Evolutionary conservation across 2,329 filamentous ascomycete species (phyloP).

Genomic region (Aspergillus eucalypticola): DNA sequence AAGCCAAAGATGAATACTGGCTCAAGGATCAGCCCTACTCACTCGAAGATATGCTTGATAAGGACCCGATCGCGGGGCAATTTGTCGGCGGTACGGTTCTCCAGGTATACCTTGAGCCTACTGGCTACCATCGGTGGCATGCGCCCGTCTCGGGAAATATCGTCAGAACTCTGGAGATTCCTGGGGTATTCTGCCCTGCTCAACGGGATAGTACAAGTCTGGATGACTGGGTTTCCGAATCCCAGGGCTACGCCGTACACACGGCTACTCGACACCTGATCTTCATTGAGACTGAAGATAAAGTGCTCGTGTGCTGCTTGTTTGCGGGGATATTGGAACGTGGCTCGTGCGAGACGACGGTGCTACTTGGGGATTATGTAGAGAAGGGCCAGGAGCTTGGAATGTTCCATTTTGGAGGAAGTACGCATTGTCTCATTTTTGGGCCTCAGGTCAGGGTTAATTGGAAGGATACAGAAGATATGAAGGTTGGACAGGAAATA

Average conservation of each 20-base stretch:
- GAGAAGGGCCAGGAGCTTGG: constrained; percentile 6
- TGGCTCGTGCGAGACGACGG: constrained; percentile 8
- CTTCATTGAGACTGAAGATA: background rate
- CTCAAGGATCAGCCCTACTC: constrained; percentile 18
- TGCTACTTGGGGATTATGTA: background rate
- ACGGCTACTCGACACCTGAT: background rate
- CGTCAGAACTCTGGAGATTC: background rate
- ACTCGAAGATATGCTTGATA: background rate
- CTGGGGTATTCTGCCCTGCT: background rate
- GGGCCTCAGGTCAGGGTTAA: background rate
- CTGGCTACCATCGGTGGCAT: constrained; percentile 12
- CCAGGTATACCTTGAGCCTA: background rate
- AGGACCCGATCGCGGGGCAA: background rate
- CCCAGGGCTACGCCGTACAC: background rate
- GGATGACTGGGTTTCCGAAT: background rate
- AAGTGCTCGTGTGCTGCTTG: constrained; percentile 5
- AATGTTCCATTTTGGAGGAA: constrained; percentile 13
- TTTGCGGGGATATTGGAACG: constrained; percentile 5
- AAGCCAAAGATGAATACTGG: constrained; percentile 64
- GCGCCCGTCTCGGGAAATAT: constrained; percentile 8
- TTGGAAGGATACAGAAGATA: background rate
- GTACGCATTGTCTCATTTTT: constrained; percentile 10
- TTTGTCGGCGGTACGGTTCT: constrained; percentile 2
- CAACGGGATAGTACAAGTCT: background rate
- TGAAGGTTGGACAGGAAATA: background rate